Conservation (phyloP, 169 alveolate species). For the Cyclospora cayetanensis region DNA sequence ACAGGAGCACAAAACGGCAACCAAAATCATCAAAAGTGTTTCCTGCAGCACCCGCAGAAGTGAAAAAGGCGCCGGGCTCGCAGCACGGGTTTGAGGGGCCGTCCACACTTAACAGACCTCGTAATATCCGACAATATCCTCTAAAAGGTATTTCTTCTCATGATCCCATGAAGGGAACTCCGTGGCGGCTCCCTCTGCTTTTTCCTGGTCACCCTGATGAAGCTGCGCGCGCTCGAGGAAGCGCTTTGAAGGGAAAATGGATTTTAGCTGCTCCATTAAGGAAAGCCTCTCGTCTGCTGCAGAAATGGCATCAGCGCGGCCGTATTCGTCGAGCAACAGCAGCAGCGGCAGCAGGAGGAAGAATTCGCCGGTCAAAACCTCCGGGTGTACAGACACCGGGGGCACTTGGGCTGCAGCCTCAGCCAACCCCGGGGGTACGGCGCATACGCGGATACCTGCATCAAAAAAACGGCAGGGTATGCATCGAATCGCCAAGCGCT, state of each 20-base stretch:
- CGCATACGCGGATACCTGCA: background rate
- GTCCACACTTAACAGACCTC: background rate
- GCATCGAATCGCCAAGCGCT: no score
- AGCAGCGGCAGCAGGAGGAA: slow-evolving; percentile 26
- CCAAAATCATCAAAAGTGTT: no score
- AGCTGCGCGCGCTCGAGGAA: background rate
- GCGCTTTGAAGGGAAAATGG: background rate
- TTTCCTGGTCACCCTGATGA: background rate
- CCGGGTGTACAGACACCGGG: slow-evolving; percentile 14
- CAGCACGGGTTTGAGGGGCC: no score
- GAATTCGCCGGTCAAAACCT: background rate
- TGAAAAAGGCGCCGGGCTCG: no score
- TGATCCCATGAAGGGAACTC: slow-evolving; percentile 15
- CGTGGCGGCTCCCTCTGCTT: background rate
- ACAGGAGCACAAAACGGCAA: background rate
- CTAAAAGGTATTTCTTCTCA: background rate
- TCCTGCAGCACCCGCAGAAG: background rate
- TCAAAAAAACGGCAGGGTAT: background rate
- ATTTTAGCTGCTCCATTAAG: background rate
- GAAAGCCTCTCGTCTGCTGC: slow-evolving; percentile 13
- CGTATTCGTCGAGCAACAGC: slow-evolving; percentile 15
- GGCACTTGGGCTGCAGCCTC: background rate
- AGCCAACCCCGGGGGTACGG: background rate
- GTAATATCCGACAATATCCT: background rate
- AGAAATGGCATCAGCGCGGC: background rate